Conservation (phyloP, 1,284 basidiomycete species). For the Microbotryum intermedium region DNA sequence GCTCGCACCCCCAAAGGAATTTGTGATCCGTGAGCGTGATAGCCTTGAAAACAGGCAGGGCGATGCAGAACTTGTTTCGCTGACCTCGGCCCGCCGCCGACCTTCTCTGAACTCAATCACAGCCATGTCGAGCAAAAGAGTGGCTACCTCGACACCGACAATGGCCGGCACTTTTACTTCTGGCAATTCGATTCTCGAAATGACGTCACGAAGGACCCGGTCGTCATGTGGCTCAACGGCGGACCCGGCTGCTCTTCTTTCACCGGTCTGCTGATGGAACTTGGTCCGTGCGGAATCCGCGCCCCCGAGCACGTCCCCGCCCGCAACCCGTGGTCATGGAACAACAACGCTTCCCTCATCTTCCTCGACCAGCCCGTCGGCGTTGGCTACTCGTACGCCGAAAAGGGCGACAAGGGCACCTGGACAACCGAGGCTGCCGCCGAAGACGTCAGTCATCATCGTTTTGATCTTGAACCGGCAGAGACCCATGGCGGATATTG, state of each 20-base stretch:
- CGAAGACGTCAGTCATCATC: slow-evolving; percentile 33
- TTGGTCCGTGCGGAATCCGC: slow-evolving; percentile 39
- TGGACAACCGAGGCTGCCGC: slow-evolving; percentile 38
- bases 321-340: slow-evolving; percentile 36
- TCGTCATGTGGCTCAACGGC: slow-evolving; percentile 38
- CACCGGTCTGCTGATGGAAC: slow-evolving; percentile 47
- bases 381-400: slow-evolving; percentile 40
- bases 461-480: neutral
- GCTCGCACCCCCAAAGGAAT: slow-evolving; percentile 27
- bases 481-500: neutral
- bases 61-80: neutral
- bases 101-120: neutral
- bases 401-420: slow-evolving; percentile 34
- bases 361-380: slow-evolving; percentile 37
- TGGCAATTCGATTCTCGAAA: slow-evolving; percentile 39
- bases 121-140: slow-evolving; percentile 36
- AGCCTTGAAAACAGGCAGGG: neutral
- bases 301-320: slow-evolving; percentile 16
- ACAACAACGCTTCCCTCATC: slow-evolving; percentile 35
- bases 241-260: slow-evolving; percentile 42
- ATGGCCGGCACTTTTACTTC: slow-evolving; percentile 38
- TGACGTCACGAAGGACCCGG: slow-evolving; percentile 39
- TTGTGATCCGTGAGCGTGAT: slow-evolving; percentile 34
- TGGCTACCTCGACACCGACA: slow-evolving; percentile 23
- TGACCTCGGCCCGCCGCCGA: neutral